These are phyloP conservation scores for Teratosphaeria destructans DNA, from an alignment of 2,329 filamentous ascomycete species.

Conservation along the genomic window DNA sequence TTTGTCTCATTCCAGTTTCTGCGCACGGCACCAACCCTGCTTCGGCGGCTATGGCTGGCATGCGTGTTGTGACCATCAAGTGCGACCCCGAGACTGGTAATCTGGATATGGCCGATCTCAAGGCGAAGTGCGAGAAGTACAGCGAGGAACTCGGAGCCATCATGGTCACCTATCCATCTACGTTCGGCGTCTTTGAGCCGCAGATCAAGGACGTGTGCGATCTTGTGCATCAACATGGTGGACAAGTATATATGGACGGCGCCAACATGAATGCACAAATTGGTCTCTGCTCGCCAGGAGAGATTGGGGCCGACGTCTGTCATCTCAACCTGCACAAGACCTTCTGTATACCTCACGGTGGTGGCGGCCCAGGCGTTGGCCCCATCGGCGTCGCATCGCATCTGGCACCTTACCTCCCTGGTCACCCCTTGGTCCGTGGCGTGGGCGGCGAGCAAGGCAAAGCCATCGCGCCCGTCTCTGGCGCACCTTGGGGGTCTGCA, in stretches of 20 bases:
- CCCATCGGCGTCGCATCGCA: slow-evolving; percentile 86
- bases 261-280: slow-evolving; percentile 99
- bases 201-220: slow-evolving; percentile 75
- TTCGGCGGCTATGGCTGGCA: slow-evolving; percentile 88
- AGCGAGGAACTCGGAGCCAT: slow-evolving; percentile 77
- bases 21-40: slow-evolving; percentile 95
- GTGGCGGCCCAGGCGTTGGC: slow-evolving; percentile 85
- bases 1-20: slow-evolving; percentile 89
- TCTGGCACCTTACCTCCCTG: slow-evolving; percentile 65
- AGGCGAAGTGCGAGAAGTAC: slow-evolving; percentile 82
- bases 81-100: slow-evolving; percentile 82
- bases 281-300: slow-evolving; percentile 83
- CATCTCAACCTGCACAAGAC: slow-evolving; percentile 98
- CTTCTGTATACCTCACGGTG: slow-evolving; percentile 95
- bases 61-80: slow-evolving; percentile 87
- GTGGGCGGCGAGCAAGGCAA: slow-evolving; percentile 38
- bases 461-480: slow-evolving; percentile 63
- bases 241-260: slow-evolving; percentile 96
- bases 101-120: slow-evolving; percentile 74
- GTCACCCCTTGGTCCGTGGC: slow-evolving; percentile 51
- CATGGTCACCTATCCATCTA: slow-evolving; percentile 95
- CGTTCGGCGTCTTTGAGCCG: slow-evolving; percentile 90
- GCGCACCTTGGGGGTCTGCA: slow-evolving; percentile 76
- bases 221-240: slow-evolving; percentile 76
- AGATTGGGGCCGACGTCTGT: slow-evolving; percentile 93